Evolutionary conservation across 208 protist species (phyloP).

Genomic region (Wallacemonas rigidus): DNA sequence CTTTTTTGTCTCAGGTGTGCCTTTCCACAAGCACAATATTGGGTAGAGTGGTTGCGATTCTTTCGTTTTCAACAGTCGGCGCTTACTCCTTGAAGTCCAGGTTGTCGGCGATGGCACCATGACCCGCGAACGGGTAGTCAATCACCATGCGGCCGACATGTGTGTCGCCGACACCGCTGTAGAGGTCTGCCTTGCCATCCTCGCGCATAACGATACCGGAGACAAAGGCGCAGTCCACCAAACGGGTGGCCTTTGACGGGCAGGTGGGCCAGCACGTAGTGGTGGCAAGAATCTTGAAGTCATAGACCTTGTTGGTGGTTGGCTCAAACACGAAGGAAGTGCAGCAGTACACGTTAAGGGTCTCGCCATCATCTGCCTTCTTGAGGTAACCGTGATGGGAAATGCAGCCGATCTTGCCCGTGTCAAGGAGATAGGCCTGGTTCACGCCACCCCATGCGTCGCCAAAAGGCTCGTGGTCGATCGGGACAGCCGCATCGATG

Average conservation of each 20-base stretch:
- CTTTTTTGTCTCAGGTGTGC: background rate
- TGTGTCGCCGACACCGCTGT: constrained; percentile 25
- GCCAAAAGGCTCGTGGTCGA: constrained; percentile 65
- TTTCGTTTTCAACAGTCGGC: background rate
- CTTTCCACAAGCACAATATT: too few species aligned
- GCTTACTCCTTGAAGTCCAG: constrained; percentile 17
- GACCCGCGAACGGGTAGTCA: constrained; percentile 24
- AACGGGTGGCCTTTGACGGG: constrained; percentile 10
- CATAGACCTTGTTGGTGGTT: constrained; percentile 47
- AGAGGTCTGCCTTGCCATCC: constrained; percentile 24
- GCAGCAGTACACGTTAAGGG: constrained; percentile 62
- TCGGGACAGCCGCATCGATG: constrained; percentile 49
- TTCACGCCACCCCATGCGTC: constrained; percentile 66
- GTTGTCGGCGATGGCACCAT: constrained; percentile 19
- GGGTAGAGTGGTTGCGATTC: too few species aligned
- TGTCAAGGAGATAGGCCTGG: constrained; percentile 53
- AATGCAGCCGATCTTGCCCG: constrained; percentile 60
- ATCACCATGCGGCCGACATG: constrained; percentile 16
- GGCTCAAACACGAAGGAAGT: constrained; percentile 65
- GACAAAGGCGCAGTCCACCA: constrained; percentile 24
- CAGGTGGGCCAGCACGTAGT: constrained; percentile 13
- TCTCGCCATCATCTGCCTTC: constrained; percentile 22
- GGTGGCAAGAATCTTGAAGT: constrained; percentile 35
- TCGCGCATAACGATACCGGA: constrained; percentile 19
- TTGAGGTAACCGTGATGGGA: constrained; percentile 65